A percentile compares a stretch with the other conserved stretches of the same genome.
Conservation (phyloP, 805 yeast genomes). For the Monosporozyma servazzii region DNA sequence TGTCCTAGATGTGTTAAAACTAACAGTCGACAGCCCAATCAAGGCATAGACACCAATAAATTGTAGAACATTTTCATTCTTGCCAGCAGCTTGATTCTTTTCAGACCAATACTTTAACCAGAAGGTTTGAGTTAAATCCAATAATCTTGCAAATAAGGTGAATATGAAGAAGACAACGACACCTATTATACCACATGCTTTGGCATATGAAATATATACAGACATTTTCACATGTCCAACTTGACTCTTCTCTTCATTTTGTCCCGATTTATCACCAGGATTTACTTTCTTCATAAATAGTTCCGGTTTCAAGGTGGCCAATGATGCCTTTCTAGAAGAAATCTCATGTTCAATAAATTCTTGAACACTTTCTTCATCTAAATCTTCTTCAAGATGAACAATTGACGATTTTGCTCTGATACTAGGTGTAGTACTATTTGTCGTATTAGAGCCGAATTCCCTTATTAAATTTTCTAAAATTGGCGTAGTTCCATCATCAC, state of each 20-base stretch:
- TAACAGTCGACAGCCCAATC: conserved; percentile 45
- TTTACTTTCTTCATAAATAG: conserved; percentile 26
- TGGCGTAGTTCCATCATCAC: conserved; percentile 15
- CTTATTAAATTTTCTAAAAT: conserved; percentile 26
- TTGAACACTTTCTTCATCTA: conserved; percentile 10
- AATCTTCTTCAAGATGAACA: conserved; percentile 2
- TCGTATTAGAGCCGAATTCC: conserved; percentile 24
- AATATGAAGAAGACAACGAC: conserved; percentile 33
- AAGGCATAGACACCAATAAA: conserved; percentile 48
- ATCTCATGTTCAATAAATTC: conserved; percentile 7
- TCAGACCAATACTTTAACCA: conserved; percentile 71
- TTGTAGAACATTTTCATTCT: conserved; percentile 35
- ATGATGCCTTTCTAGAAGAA: conserved; percentile 46
- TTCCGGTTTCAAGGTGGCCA: conserved; percentile 46
- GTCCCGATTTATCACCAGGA: conserved; percentile 34
- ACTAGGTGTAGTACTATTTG: not conserved
- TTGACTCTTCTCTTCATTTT: conserved; percentile 44
- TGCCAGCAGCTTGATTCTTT: conserved; percentile 33
- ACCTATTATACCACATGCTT: conserved; percentile 49
- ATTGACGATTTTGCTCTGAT: not conserved
- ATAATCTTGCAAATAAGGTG: conserved; percentile 31
- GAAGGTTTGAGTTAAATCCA: conserved; percentile 39
- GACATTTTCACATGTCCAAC: conserved; percentile 49
- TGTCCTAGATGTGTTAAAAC: conserved; percentile 39
- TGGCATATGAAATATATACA: conserved; percentile 45